Evolutionary conservation across 352 stramenopile species (phyloP).

Genomic region (Phytophthora europaea): DNA sequence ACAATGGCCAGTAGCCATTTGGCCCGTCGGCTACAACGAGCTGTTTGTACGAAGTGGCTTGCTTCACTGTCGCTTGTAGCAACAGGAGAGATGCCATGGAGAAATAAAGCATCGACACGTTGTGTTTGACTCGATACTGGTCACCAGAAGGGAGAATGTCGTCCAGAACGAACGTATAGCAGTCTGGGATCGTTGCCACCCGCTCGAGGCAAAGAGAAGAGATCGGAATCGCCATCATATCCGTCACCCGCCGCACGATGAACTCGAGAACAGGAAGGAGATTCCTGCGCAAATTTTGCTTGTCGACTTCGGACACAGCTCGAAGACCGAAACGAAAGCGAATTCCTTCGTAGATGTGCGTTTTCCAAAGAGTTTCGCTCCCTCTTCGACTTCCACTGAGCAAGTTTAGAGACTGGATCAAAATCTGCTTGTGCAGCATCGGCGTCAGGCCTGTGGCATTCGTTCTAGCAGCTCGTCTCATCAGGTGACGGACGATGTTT

Average conservation of each 20-base stretch:
- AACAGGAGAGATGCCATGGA: constrained; percentile 89
- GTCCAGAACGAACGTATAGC: constrained; percentile 81
- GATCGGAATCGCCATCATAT: constrained; percentile 75
- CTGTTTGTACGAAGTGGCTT: constrained; percentile 85
- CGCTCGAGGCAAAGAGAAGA: constrained; percentile 48
- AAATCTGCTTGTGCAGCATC: constrained; percentile 55
- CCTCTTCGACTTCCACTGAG: constrained; percentile 65
- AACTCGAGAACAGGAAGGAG: constrained; percentile 59
- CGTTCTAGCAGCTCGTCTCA: constrained; percentile 55
- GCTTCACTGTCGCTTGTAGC: constrained; percentile 76
- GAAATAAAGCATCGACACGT: constrained; percentile 88
- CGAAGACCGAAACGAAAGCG: constrained; percentile 72
- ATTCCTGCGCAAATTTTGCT: constrained; percentile 73
- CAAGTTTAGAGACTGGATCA: constrained; percentile 73
- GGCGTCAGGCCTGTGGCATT: constrained; percentile 55
- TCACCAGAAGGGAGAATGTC: constrained; percentile 59
- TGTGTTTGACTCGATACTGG: constrained; percentile 82
- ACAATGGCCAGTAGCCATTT: constrained; percentile 89
- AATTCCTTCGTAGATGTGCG: constrained; percentile 83
- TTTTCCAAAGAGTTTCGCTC: constrained; percentile 79
- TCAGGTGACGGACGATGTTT: constrained; percentile 82
- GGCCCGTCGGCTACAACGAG: constrained; percentile 75
- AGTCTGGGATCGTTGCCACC: constrained; percentile 60
- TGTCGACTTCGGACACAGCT: constrained; percentile 80
- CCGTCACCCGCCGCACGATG: constrained; percentile 58